A percentile compares a stretch with the other conserved stretches of the same genome.
Evolutionary conservation across 1,139 yeast species (phyloP).

Genomic region (Hansenula anomala): DNA sequence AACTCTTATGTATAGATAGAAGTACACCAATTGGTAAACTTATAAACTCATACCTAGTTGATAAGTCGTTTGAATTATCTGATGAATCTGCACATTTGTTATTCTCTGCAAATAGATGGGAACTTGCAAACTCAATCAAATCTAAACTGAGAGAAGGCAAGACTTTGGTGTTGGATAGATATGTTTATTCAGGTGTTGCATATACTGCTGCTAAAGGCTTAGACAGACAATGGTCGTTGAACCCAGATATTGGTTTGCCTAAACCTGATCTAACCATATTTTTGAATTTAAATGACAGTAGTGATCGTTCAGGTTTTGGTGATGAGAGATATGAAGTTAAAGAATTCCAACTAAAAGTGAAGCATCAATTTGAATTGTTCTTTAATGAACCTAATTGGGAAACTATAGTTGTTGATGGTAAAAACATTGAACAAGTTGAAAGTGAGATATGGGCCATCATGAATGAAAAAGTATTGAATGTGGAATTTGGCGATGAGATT

Average conservation of each 20-base stretch:
- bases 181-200: constrained; percentile 90
- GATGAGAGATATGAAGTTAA: constrained; percentile 81
- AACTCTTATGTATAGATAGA: constrained; percentile 42
- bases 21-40: constrained; percentile 75
- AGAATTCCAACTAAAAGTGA: constrained; percentile 70
- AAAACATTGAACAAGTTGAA: constrained; percentile 52
- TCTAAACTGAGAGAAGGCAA: constrained; percentile 45
- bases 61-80: constrained; percentile 42
- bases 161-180: constrained; percentile 73
- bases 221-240: constrained; percentile 67
- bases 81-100: constrained; percentile 83
- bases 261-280: constrained; percentile 83
- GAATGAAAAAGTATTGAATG: constrained; percentile 12
- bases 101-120: constrained; percentile 97
- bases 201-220: constrained; percentile 86
- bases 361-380: constrained; percentile 48
- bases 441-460: constrained; percentile 18
- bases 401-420: constrained; percentile 48
- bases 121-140: constrained; percentile 48
- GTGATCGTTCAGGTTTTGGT: constrained; percentile 77
- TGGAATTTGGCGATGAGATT: constrained; percentile 8
- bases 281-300: constrained; percentile 53
- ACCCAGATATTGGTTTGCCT: constrained; percentile 82
- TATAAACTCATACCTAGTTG: constrained; percentile 68
- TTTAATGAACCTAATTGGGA: constrained; percentile 29